Evolutionary conservation across 768 basidiomycete species (phyloP).

Genomic region (Hortiboletus flavorubellus): DNA sequence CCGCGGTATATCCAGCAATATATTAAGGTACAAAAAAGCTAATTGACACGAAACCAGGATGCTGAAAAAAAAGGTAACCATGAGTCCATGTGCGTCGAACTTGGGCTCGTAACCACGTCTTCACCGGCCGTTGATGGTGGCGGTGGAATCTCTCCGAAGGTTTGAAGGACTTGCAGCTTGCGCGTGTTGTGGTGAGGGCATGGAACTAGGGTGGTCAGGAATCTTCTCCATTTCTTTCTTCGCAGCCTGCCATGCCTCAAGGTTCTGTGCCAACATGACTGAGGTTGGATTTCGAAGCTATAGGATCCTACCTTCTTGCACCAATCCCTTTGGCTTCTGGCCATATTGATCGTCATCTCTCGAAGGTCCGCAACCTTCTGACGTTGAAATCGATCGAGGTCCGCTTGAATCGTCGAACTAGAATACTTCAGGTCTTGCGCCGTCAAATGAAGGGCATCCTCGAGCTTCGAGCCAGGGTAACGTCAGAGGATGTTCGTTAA

Average conservation of each 20-base stretch:
- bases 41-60: slow-evolving; percentile 12
- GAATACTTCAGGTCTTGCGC: slow-evolving; percentile 96
- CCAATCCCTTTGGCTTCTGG: slow-evolving; percentile 91
- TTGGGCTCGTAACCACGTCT: slow-evolving; percentile 11
- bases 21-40: slow-evolving; percentile 16
- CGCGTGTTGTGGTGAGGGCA: slow-evolving; percentile 39
- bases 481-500: slow-evolving; percentile 16
- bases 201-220: slow-evolving; percentile 82
- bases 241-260: slow-evolving; percentile 96
- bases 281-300: slow-evolving; percentile 11
- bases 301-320: slow-evolving; percentile 73
- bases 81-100: slow-evolving; percentile 9
- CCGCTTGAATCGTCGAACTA: slow-evolving; percentile 93
- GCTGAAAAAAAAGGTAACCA: slow-evolving; percentile 8
- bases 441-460: slow-evolving; percentile 89
- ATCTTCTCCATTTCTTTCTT: slow-evolving; percentile 90
- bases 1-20: slow-evolving; percentile 22
- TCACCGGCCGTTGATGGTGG: slow-evolving; percentile 65
- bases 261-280: slow-evolving; percentile 56
- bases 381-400: slow-evolving; percentile 95
- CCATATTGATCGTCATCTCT: slow-evolving; percentile 91
- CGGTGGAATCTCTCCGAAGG: slow-evolving; percentile 61
- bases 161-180: slow-evolving; percentile 36
- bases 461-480: slow-evolving; percentile 56
- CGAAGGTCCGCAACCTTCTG: slow-evolving; percentile 97